Base-by-base conservation (phyloP, 305 asterid genomes). In the Petunia hybrid region DNA sequence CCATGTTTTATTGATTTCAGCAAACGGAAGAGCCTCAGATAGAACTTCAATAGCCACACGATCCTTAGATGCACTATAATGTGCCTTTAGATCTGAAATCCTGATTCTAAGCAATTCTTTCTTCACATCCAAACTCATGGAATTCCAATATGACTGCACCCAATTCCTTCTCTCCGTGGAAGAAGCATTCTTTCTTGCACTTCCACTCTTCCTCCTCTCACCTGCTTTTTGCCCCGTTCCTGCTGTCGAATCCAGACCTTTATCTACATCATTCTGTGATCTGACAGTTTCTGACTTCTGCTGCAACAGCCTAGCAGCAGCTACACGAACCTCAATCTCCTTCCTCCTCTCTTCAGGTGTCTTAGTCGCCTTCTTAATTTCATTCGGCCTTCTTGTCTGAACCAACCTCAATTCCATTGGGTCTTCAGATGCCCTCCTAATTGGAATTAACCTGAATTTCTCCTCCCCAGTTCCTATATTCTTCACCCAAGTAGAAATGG, bases 311-410 rank as follows among this genome's bases (percentile, higher is more conserved):
- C 95, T 88, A 2, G 97, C 97, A 77, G 99, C 99, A 38, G 98
- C 96, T 70, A 95, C 99, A 75, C 92, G 90, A 77, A 95, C 99
- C 88, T 95, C 99, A 82, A 94, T 89, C 87, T 92, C 97, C 86
- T 92, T 92, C 88, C 98, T 91, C 80, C 96, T 90, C 83, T 95
- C 98, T 85, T 92, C 98, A 12, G 91, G 90, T 0, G 99, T 92
- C 91, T 95, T 94, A 45, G 91, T 74, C 5, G 91, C 99, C 88
- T 94, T 93, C 90, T 92, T 92, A 83, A 95, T 94, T 90, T 94
- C 97, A 82, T 94, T 95, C 2, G 97, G 96, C 87, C 98, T 89
- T 84, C 90, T 89, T 53, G 95, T 81, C 85, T 89, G 97, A 83
- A 85, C 89, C 86, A 90, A 76, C 67, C 91, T 87, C 78, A 88